Base-by-base conservation (phyloP, 2,329 filamentous ascomycete genomes). In the Pyrenophora graminea region DNA sequence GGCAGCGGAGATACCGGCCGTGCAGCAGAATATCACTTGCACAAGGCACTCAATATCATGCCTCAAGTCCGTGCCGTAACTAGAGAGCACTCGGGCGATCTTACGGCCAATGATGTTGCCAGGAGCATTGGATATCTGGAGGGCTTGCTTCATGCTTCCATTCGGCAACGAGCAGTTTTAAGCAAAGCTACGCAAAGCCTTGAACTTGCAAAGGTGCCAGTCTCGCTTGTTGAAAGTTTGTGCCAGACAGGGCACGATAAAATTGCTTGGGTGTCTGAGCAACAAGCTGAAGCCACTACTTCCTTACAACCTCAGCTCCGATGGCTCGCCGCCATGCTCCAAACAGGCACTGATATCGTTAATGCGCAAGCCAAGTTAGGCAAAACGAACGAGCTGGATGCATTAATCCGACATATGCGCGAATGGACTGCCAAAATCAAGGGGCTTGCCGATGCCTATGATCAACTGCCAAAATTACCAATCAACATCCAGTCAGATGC, bases 91-190 rank as follows among this genome's bases (percentile, higher is more conserved):
- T 91, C 89, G 0, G 87, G 90, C 32, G 95, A 99, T 58, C 76
- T 99, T 33, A 96, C 88, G 38, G 82, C 85, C 36, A 87, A 90
- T 7, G 91, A 97, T 62, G 82, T 94, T 6, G 81, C 83, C 36
- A 83, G 92, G 66, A 92, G 91, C 68, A 82, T 89, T 41, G 91
- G 91, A 0, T 90, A 90, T 58, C 77, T 97, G n/a, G 94, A 99
- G 70, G 91, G 92, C 21, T 80, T 97, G 52, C 77, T 97, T 25
- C 81, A 87, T 52, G 75, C 85, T n/a, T 70, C 83, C 1, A 67
- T 90, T 10, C 74, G 77, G 3, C 89, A 92, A 69, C 80, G 87
- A 51, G 72, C 70, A 39, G 72, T 75, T 5, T 77, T 36, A 59
- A 72, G 58, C 45, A 66, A 57, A 27, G 63, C 68, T 36, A 48